phyloP scores from a whole-genome alignment of 2,329 filamentous ascomycete species.

The Xylariales sp. region DNA sequence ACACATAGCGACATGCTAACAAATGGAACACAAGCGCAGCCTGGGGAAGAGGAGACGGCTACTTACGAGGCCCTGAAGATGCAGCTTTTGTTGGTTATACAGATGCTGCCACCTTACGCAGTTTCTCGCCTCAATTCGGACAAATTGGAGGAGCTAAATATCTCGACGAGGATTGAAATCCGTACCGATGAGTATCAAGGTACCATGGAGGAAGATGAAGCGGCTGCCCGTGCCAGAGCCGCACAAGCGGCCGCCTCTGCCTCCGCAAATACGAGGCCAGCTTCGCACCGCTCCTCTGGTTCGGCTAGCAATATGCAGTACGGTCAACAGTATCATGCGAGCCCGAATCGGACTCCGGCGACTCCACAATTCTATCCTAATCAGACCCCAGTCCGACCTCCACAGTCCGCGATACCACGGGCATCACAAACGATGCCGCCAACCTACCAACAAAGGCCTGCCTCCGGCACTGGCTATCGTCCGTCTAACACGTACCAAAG shows the following conservation, averaged over 20 bases:
- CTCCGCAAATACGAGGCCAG: constrained; percentile 54
- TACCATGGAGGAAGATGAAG: constrained; percentile 85
- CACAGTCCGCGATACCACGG: constrained; percentile 55
- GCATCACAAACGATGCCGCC: constrained; percentile 55
- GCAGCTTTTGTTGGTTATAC: constrained; percentile 78
- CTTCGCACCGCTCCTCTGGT: constrained; percentile 53
- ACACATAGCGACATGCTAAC: constrained; percentile 75
- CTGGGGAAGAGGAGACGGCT: constrained; percentile 69
- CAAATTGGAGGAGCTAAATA: constrained; percentile 82
- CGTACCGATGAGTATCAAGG: constrained; percentile 80
- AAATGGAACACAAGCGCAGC: constrained; percentile 73
- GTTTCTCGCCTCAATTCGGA: constrained; percentile 89
- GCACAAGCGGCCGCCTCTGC: constrained; percentile 50
- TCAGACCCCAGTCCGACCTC: constrained; percentile 55
- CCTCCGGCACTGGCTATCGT: constrained; percentile 60
- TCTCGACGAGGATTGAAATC: constrained; percentile 81
- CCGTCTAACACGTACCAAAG: constrained; percentile 60
- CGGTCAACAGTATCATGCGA: constrained; percentile 60
- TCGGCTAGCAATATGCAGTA: constrained; percentile 58
- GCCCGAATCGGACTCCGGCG: constrained; percentile 58
- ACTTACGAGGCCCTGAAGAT: constrained; percentile 80
- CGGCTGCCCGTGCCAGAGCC: constrained; percentile 64
- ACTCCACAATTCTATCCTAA: constrained; percentile 58
- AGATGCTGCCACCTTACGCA: constrained; percentile 82
- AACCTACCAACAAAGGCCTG: constrained; percentile 50